Base-by-base conservation (phyloP, 352 stramenopile species). In the Globisporangium cylindrosporum region DNA sequence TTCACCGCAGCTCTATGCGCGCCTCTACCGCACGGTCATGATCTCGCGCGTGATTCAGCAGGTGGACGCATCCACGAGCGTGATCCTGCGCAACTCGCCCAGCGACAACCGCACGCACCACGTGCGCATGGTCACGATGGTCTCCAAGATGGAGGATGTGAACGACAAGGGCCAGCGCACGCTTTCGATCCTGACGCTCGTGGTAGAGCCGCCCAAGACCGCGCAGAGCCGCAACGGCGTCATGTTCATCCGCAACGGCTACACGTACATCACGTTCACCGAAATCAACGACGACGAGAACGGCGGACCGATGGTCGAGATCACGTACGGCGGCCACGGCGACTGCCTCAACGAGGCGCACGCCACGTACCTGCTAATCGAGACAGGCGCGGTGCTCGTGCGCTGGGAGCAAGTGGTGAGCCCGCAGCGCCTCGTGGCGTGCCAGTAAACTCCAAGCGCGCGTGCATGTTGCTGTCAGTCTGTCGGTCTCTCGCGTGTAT, bases 211-310 rank as follows among this genome's bases (percentile, higher is more conserved):
- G 4, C 73, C 74, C 12, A 68, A 78, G 18, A 68, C 72, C 43
- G 70, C 64, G 12, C 65, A 70, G n/a, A 73, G 73, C 29, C 57
- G 55, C n/a, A 74, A 75, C 29, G 73, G 73, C 9, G 68, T 82
- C n/a, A 53, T 75, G 22, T 82, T 80, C 63, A 70, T 84, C 38
- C 70, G 70, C 24, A 65, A 80, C 14, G 75, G 70, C 22, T 82
- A 72, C 67, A 84, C 77, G 27, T 84, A 84, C 59, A 79, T 84
- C 48, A 70, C 66, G n/a, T 81, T 84, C 59, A 63, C 54, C 4
- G 62, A 71, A 18, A 49, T 69, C 4, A 55, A 60, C 18, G 49
- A 62, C 18, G 22, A 51, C 9, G 29, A 46, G 2, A 64, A 29
- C 10, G 56, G 22, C 6, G 34, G 34, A 14, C 66, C 74, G 4